Conservation (phyloP, 306 rosid species). For the Citrullus amarus region DNA sequence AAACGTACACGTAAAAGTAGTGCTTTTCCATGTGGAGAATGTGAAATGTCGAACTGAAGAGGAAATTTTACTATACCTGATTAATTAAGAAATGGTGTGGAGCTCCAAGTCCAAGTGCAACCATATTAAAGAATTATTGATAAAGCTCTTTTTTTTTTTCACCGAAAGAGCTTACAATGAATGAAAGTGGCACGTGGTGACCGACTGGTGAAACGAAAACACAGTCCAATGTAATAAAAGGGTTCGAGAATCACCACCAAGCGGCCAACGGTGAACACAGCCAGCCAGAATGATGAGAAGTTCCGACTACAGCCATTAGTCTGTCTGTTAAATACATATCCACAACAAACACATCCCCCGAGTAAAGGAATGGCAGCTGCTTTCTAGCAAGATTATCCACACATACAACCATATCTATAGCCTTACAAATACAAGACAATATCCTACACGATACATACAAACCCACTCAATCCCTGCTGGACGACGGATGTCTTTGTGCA, state of each 20-base stretch:
- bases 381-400: background rate
- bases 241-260: background rate
- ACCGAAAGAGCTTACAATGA: background rate
- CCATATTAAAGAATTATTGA: background rate
- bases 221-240: conserved; percentile 2
- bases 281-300: background rate
- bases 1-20: background rate
- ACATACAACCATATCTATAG: background rate
- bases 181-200: background rate
- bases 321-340: background rate
- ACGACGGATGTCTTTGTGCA: conserved; percentile 61
- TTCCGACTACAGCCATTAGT: background rate
- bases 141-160: background rate
- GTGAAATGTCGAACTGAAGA: background rate
- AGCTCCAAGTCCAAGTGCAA: too few species aligned
- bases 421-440: conserved; percentile 10
- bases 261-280: background rate
- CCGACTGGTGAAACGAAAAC: background rate
- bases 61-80: background rate
- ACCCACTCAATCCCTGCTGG: conserved; percentile 37
- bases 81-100: background rate
- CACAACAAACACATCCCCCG: background rate
- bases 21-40: background rate
- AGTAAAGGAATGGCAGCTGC: background rate
- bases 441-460: conserved; percentile 15